Evolutionary conservation across 2,329 filamentous ascomycete genomes (phyloP).

Genomic region (Claviceps purpurea): DNA sequence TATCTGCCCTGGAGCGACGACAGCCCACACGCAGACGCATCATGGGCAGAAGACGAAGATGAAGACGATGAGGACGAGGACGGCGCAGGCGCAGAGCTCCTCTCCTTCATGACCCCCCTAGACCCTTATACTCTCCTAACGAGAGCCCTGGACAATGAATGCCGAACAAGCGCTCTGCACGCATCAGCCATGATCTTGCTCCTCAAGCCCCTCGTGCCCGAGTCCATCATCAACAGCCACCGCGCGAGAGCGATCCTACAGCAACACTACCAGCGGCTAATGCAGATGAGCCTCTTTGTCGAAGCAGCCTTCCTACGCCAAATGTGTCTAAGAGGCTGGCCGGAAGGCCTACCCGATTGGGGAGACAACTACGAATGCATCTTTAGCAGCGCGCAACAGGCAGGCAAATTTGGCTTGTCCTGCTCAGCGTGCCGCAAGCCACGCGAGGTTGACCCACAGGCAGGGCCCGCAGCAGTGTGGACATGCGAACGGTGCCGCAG

Average conservation of each 20-base stretch:
- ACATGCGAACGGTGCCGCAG: slow-evolving; percentile 42
- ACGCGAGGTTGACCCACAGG: slow-evolving; percentile 35
- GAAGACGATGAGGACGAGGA: neutral
- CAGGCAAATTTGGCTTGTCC: slow-evolving; percentile 38
- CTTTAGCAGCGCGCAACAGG: slow-evolving; percentile 39
- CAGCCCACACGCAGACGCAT: slow-evolving; percentile 38
- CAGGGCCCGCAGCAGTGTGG: slow-evolving; percentile 35
- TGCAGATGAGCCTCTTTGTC: slow-evolving; percentile 44
- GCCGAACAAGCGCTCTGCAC: slow-evolving; percentile 40
- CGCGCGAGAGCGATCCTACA: slow-evolving; percentile 43
- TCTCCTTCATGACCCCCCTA: slow-evolving; percentile 24
- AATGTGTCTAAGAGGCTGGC: slow-evolving; percentile 45
- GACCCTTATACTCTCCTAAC: slow-evolving; percentile 41
- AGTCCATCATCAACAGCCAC: slow-evolving; percentile 38
- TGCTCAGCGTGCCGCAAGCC: slow-evolving; percentile 45
- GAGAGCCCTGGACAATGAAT: slow-evolving; percentile 43
- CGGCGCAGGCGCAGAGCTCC: neutral
- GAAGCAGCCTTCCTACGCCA: slow-evolving; percentile 50
- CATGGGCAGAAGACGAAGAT: slow-evolving; percentile 8
- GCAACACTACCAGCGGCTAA: slow-evolving; percentile 47
- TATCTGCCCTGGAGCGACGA: slow-evolving; percentile 47
- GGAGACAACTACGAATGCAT: slow-evolving; percentile 41
- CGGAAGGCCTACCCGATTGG: slow-evolving; percentile 35
- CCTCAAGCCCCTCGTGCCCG: slow-evolving; percentile 42
- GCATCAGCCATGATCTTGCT: slow-evolving; percentile 49